phyloP scores from a whole-genome alignment of 371 early-diverging fungal genomes.

The Mucor mucedo region DNA sequence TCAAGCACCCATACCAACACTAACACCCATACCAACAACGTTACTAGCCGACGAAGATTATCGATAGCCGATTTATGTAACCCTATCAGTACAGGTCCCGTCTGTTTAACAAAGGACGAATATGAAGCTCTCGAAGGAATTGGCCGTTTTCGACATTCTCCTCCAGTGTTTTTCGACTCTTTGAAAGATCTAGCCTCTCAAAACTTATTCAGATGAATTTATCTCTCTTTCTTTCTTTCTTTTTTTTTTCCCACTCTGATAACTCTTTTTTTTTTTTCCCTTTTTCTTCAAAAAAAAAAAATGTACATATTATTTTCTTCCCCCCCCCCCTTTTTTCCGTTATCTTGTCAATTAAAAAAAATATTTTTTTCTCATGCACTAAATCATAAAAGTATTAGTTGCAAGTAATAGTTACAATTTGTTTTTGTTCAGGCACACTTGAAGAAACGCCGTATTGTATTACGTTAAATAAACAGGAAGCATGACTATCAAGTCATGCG shows the following conservation, averaged over 20 bases:
- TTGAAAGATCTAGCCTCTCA: conserved; percentile 24
- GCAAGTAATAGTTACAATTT: no score
- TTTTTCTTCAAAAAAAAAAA: not conserved
- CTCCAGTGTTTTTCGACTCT: conserved; percentile 28
- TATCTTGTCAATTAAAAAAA: not conserved
- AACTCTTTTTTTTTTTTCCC: not conserved
- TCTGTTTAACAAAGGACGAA: conserved; percentile 42
- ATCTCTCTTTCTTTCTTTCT: conserved; percentile 9
- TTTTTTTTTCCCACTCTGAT: not conserved
- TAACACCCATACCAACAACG: not conserved
- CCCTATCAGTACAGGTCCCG: conserved; percentile 11
- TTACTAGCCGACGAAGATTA: conserved; percentile 15
- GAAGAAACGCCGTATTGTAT: not conserved
- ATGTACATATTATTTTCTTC: conserved; percentile 1
- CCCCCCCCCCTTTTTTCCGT: no score
- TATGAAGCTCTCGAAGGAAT: conserved; percentile 49
- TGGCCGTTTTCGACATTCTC: conserved; percentile 34
- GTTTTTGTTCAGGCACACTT: conserved; percentile 2
- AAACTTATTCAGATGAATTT: not conserved
- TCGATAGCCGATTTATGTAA: conserved; percentile 37
- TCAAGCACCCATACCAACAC: not conserved
- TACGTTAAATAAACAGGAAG: conserved; percentile 10
- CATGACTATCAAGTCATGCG: conserved; percentile 21
- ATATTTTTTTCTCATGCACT: not conserved
- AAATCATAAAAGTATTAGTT: not conserved